Conservation (phyloP, 495 filamentous ascomycete genomes). For the Pseudevernia furfuracea region DNA sequence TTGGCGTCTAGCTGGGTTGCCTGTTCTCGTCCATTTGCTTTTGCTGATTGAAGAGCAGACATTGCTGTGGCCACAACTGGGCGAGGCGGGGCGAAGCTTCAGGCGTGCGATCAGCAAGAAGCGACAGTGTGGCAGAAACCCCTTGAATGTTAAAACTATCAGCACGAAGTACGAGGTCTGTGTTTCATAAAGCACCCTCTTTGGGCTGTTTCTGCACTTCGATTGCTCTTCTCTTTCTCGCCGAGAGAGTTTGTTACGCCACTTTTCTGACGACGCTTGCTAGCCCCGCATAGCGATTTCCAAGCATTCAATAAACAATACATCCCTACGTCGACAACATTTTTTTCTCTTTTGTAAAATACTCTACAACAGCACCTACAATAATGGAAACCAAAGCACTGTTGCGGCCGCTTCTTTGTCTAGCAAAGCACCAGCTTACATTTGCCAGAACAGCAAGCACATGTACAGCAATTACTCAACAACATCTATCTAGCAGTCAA, state of each 20-base stretch:
- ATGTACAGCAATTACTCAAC: background rate
- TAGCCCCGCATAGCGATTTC: background rate
- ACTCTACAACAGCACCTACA: background rate
- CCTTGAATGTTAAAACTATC: background rate
- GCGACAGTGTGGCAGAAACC: background rate
- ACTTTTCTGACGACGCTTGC: too few relatives aligned
- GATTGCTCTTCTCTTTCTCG: background rate
- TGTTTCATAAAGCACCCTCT: background rate
- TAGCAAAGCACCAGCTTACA: conserved; percentile 4
- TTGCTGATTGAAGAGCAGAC: background rate
- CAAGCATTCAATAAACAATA: background rate
- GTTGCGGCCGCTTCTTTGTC: background rate
- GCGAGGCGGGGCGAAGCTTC: background rate
- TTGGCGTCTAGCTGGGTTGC: conserved; percentile 58
- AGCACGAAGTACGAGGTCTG: background rate
- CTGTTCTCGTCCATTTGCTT: conserved; percentile 33
- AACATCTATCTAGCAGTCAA: background rate
- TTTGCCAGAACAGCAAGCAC: background rate
- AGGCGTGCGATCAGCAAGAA: background rate
- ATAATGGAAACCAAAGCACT: background rate
- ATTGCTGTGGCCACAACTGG: background rate
- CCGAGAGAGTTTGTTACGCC: background rate
- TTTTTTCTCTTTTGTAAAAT: background rate
- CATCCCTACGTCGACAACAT: background rate
- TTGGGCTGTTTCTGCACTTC: background rate